Base-by-base conservation (phyloP, 2,329 filamentous ascomycete species). In the Ophiocordyceps australis region DNA sequence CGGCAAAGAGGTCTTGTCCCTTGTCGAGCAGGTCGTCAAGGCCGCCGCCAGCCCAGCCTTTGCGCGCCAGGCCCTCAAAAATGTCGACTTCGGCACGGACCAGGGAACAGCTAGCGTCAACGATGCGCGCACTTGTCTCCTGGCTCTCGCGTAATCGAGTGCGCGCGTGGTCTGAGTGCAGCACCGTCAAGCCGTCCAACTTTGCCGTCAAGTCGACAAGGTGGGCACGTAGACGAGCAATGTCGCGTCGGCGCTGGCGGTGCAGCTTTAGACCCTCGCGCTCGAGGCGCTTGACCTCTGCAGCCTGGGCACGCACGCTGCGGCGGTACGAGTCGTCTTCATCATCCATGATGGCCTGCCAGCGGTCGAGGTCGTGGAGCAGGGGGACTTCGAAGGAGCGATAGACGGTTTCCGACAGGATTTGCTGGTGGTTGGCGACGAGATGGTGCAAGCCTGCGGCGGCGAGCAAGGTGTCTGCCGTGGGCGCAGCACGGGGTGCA, bases 11-110 rank as follows among this genome's bases (percentile, higher is more conserved):
- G 39, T 77, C 72, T 19, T 58, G 55, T 7, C 70, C 72, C 38
- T 62, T 66, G 31, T 76, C 71, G 4, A 77, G 50, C 4, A 77
- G 47, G 18, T 75, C 71, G 31, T 76, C 72, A 16, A 77, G 49
- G 0, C 72, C 72, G 17, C 71, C 72, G 20, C 72, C 72, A 13
- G 54, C 63, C 72, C 71, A 76, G 7, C 72, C 72, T 38, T 77
- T 77, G 31, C 69, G 52, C 13, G 72, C 71, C 14, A 77, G 49
- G 14, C 63, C 57, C 50, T 77, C 72, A 30, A 74, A 75, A 16
- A 77, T 76, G 45, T 77, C 72, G 13, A 77, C 65, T 48, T 77
- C 72, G 28, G 72, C 72, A 12, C 72, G 55, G 9, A 75, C 71
- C 9, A 77, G 56, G 32, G 65, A 69, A 38, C 70, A 74, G 38